Conservation (phyloP, 768 basidiomycete genomes). For the Pholiota microspora region DNA sequence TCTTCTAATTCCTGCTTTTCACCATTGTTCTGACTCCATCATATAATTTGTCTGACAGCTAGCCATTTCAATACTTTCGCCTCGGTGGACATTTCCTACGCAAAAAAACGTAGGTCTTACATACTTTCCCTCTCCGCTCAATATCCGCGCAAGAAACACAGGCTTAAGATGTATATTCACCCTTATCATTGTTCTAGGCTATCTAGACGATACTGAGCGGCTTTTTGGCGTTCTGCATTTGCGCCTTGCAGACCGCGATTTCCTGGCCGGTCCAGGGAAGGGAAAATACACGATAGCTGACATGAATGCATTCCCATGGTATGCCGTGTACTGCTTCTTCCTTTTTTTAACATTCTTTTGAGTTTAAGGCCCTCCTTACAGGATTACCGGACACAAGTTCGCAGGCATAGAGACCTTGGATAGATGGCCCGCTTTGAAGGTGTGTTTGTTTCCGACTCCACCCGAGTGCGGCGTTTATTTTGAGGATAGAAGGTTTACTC, state of each 20-base stretch:
- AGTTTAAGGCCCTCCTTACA: conserved; percentile 20
- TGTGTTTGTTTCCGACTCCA: conserved; percentile 17
- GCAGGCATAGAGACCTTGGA: conserved; percentile 56
- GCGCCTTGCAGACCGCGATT: conserved; percentile 65
- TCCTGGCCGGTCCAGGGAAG: conserved; percentile 64
- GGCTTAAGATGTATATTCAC: not conserved
- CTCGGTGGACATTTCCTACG: conserved; percentile 62
- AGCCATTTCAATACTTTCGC: conserved; percentile 62
- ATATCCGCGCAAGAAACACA: conserved; percentile 1
- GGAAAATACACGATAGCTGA: conserved; percentile 68
- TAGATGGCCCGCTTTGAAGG: conserved; percentile 62
- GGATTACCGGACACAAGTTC: conserved; percentile 49
- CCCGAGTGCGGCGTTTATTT: conserved; percentile 10
- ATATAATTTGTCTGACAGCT: conserved; percentile 33
- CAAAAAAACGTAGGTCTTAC: conserved; percentile 47
- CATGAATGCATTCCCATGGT: conserved; percentile 66
- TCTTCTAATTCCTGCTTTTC: not conserved
- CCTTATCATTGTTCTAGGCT: conserved; percentile 41
- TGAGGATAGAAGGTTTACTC: not conserved
- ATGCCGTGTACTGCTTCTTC: conserved; percentile 9
- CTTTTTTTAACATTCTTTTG: not conserved
- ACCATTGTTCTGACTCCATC: not conserved
- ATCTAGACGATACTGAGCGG: conserved; percentile 74
- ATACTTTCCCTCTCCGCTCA: conserved; percentile 1
- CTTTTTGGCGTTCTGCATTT: conserved; percentile 76